Conservation (phyloP, 2,329 filamentous ascomycete genomes). For the Aquanectria penicillioides region DNA sequence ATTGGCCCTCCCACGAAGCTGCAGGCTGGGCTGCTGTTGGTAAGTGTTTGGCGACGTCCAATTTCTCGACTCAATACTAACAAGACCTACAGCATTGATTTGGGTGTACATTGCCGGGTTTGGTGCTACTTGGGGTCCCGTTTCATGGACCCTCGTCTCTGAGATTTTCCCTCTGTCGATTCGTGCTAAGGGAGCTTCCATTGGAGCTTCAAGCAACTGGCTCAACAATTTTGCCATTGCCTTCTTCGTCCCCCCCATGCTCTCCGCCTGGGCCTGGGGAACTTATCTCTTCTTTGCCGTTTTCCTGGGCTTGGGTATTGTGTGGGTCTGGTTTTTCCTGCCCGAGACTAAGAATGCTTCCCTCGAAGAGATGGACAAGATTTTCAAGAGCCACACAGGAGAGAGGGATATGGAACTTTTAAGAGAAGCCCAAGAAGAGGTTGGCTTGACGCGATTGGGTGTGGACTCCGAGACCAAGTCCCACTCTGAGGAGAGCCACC, state of each 20-base stretch:
- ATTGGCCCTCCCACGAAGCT: slow-evolving; percentile 47
- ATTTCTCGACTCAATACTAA: neutral
- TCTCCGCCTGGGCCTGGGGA: slow-evolving; percentile 53
- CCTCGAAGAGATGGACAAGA: slow-evolving; percentile 63
- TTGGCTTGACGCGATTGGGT: slow-evolving; percentile 26
- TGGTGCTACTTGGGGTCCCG: slow-evolving; percentile 55
- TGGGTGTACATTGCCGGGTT: slow-evolving; percentile 62
- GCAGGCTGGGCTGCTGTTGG: slow-evolving; percentile 51
- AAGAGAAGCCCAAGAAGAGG: slow-evolving; percentile 36
- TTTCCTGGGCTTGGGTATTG: slow-evolving; percentile 56
- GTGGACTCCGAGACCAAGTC: neutral
- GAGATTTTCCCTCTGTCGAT: slow-evolving; percentile 58
- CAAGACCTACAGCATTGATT: slow-evolving; percentile 37
- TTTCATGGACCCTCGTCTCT: slow-evolving; percentile 58
- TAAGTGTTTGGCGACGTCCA: neutral
- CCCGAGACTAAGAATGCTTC: slow-evolving; percentile 65
- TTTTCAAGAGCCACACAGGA: slow-evolving; percentile 56
- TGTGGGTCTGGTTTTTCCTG: slow-evolving; percentile 61
- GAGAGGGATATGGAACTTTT: slow-evolving; percentile 37
- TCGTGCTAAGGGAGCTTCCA: slow-evolving; percentile 54
- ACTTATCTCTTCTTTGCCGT: slow-evolving; percentile 67
- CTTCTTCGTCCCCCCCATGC: slow-evolving; percentile 55
- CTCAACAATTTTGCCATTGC: slow-evolving; percentile 59
- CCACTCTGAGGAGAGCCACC: neutral
- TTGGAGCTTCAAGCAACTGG: slow-evolving; percentile 55